phyloP scores from a whole-genome alignment of 768 basidiomycete species.

The Sutorius australiensis region DNA sequence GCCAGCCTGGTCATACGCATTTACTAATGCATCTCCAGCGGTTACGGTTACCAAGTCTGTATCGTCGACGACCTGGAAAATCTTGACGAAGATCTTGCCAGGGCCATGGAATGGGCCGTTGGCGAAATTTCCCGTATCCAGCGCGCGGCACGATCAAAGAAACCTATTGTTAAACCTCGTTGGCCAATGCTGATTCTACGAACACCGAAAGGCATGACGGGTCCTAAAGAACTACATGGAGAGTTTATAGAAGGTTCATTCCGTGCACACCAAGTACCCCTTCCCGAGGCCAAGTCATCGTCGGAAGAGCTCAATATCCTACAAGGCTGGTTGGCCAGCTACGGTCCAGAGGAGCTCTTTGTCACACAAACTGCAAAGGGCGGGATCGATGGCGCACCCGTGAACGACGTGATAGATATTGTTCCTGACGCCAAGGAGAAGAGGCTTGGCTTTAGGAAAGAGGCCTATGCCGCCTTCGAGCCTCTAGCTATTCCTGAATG shows the following conservation, averaged over 20 bases:
- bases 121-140: slow-evolving; percentile 75
- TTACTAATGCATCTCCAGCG: slow-evolving; percentile 35
- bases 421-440: slow-evolving; percentile 51
- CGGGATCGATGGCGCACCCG: slow-evolving; percentile 44
- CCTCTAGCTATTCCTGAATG: slow-evolving; percentile 70
- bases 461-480: slow-evolving; percentile 60
- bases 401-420: slow-evolving; percentile 50
- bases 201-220: slow-evolving; percentile 78
- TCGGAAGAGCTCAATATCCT: slow-evolving; percentile 59
- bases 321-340: slow-evolving; percentile 70
- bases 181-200: slow-evolving; percentile 88
- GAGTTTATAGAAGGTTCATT: slow-evolving; percentile 79
- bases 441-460: slow-evolving; percentile 67
- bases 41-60: slow-evolving; percentile 86
- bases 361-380: slow-evolving; percentile 14
- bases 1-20: not conserved
- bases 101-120: slow-evolving; percentile 78
- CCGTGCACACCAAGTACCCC: slow-evolving; percentile 85
- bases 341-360: slow-evolving; percentile 67
- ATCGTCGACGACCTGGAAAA: slow-evolving; percentile 66
- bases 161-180: slow-evolving; percentile 80
- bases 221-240: slow-evolving; percentile 63
- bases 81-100: slow-evolving; percentile 77
- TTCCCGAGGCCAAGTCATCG: slow-evolving; percentile 66
- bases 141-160: slow-evolving; percentile 69